These are phyloP conservation scores for Colletotrichum limetticola DNA, from an alignment of 2,329 filamentous ascomycete species.

Conservation along the genomic window DNA sequence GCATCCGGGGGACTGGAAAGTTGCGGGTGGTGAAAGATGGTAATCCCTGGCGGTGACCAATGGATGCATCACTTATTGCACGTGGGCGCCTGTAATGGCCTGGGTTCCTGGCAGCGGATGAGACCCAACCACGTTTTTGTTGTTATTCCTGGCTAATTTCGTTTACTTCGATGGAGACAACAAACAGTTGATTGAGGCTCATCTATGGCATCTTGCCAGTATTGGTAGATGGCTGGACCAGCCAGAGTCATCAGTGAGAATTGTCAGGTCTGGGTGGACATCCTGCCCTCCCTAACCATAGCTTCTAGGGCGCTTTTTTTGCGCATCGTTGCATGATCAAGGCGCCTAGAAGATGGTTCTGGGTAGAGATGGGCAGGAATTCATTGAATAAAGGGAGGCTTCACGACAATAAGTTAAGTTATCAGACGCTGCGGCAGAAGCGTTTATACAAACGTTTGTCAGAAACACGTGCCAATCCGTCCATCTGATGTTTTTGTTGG, in stretches of 20 bases:
- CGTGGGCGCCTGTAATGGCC: conserved; percentile 26
- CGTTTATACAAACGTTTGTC: neutral
- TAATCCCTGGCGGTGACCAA: conserved; percentile 38
- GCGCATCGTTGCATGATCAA: neutral
- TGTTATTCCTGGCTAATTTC: neutral
- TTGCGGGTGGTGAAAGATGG: conserved; percentile 2
- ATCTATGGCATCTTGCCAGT: neutral
- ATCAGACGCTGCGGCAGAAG: conserved; percentile 9
- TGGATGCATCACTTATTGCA: conserved; percentile 43
- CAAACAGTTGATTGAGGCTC: conserved; percentile 7
- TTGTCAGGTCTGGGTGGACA: neutral
- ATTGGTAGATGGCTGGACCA: neutral
- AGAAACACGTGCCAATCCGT: conserved; percentile 25
- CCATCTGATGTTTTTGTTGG: conserved; percentile 22
- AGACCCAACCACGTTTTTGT: conserved; percentile 23
- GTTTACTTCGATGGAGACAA: neutral
- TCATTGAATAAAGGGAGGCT: neutral
- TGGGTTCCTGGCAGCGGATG: conserved; percentile 20
- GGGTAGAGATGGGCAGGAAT: no score
- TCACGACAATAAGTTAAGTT: neutral
- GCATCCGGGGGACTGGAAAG: neutral
- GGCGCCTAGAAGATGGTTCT: no score
- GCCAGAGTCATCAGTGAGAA: neutral
- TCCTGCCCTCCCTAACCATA: neutral
- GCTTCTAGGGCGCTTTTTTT: neutral